Conservation (phyloP, 108 stramenopile genomes). For the Cyclostephanos invisitatus region DNA sequence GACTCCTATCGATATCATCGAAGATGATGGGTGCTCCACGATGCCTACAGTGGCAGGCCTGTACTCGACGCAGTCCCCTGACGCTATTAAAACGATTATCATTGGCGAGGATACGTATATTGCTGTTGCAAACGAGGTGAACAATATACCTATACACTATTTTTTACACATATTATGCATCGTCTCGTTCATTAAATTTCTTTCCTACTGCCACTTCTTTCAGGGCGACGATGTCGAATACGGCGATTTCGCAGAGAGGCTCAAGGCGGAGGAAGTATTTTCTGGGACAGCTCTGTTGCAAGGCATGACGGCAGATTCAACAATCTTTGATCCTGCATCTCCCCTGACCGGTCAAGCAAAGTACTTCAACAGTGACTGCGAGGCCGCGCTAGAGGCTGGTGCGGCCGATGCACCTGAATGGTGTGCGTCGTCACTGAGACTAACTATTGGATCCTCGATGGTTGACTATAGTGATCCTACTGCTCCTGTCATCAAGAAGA, state of each 20-base stretch:
- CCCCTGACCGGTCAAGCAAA: constrained; percentile 31
- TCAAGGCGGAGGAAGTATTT: constrained; percentile 42
- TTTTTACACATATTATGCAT: not conserved
- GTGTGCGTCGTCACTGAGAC: constrained; percentile 45
- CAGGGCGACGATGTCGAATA: constrained; percentile 42
- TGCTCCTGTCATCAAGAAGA: constrained; percentile 36
- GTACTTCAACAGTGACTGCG: constrained; percentile 51
- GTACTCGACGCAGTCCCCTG: constrained; percentile 34
- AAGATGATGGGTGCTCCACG: constrained; percentile 46
- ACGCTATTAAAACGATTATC: constrained; percentile 37
- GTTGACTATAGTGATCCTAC: constrained; percentile 50
- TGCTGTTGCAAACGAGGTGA: constrained; percentile 53
- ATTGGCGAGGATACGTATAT: constrained; percentile 49
- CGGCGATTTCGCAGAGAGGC: constrained; percentile 50
- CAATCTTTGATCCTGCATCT: constrained; percentile 40
- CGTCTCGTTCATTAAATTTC: not conserved
- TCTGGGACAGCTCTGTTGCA: constrained; percentile 28
- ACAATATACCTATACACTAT: not conserved
- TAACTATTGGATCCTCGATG: constrained; percentile 42
- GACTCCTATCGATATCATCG: constrained; percentile 47
- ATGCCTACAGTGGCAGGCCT: constrained; percentile 43
- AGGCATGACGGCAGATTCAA: constrained; percentile 26
- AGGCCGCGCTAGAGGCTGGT: not conserved
- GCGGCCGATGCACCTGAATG: constrained; percentile 23
- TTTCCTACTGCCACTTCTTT: not conserved